Base-by-base conservation (phyloP, 2,329 filamentous ascomycete genomes). In the Scleromitrula shiraiana region DNA sequence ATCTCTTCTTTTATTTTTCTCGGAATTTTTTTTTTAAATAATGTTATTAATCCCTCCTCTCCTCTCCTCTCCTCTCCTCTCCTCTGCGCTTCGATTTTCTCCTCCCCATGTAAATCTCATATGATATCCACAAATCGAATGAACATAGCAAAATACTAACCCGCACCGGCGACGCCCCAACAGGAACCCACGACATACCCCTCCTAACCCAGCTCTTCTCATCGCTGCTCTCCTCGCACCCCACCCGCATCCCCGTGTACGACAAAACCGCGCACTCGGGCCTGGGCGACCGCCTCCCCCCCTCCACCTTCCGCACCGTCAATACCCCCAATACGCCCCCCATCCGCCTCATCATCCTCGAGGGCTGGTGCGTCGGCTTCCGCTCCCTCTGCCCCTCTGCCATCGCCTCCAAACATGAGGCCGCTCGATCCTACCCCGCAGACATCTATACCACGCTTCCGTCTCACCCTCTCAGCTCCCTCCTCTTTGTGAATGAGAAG, bases 311-410 rank as follows among this genome's bases (percentile, higher is more conserved):
- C 80, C 65, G 71, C 30, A 56, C 37, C 1, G 68, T 75, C 8
- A 70, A 70, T 29, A 51, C 40, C 1, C 62, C 65, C 4, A 47
- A 24, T 10, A 35, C 53, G 26, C 35, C 46, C 1, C 50, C 46
- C 6, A 64, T 65, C 20, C 55, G 68, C 3, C 72, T 85, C 1
- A 71, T 87, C 0, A 74, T 87, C 20, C 82, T 87, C 53, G 83
- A 87, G 63, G 83, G 83, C 2, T 87, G 83, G 83, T 85, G 80
- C 62, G 75, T 86, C 2, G 83, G 83, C 0, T 87, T 87, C 61
- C 74, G 75, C 7, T 67, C 80, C 0, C 65, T 83, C 19, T 59
- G 68, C 15, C 64, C 71, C 1, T 56, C 62, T 0, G 67, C 67
- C 1, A 57, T 85, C 2, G 63, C 67, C 49, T 50, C 58, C 23